Percentiles rank a stretch among this genome's conserved stretches.
Conservation (phyloP, 352 stramenopile species). For the Phytophthora kernoviae region DNA sequence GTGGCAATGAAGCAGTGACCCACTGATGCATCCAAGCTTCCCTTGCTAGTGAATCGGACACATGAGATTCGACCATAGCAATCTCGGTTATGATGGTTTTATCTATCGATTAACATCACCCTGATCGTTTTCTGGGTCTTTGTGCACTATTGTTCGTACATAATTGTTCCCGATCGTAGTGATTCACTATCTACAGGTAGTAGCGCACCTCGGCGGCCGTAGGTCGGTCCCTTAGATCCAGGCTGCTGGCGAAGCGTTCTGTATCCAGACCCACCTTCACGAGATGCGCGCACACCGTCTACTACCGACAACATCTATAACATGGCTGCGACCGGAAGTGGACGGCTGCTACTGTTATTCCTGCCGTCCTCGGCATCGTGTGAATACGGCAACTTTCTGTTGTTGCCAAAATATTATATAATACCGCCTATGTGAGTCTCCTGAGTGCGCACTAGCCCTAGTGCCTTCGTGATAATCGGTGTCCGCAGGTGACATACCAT, state of each 20-base stretch:
- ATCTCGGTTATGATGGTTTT: no score
- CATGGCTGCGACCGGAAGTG: constrained; percentile 23
- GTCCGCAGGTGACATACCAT: no score
- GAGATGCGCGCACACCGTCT: constrained; percentile 28
- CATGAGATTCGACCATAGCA: not conserved
- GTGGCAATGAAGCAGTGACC: no score
- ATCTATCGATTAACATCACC: no score
- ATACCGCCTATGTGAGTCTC: no score
- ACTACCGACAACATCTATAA: constrained; percentile 38
- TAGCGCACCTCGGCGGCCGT: constrained; percentile 36
- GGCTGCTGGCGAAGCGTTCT: constrained; percentile 5
- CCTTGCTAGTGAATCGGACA: no score
- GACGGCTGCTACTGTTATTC: constrained; percentile 1
- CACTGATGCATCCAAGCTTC: no score
- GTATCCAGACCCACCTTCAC: constrained; percentile 15
- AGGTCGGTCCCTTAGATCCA: constrained; percentile 24
- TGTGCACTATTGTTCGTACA: not conserved
- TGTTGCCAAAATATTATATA: no score
- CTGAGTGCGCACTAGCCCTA: no score
- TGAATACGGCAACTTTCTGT: constrained; percentile 16
- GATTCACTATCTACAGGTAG: constrained; percentile 21
- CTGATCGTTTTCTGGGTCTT: not conserved
- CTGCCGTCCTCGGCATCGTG: constrained; percentile 14
- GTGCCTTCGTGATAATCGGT: no score
- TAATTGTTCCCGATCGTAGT: not conserved